Base-by-base conservation (phyloP, 2,329 filamentous ascomycete species). In the Ceratocystis alfenasii region DNA sequence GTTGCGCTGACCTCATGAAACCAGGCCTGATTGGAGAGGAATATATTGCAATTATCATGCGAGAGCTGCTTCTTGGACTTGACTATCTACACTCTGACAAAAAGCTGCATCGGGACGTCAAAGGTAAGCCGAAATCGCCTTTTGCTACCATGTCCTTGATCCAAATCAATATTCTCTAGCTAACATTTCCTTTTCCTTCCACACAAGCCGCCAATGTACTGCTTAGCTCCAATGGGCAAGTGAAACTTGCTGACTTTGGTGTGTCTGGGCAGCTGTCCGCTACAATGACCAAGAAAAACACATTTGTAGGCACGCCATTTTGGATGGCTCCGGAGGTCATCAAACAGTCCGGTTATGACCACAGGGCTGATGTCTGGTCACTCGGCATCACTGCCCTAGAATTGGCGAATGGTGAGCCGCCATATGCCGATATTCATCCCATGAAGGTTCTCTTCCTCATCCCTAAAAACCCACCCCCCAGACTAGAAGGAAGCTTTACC, bases 241-340 rank as follows among this genome's bases (percentile, higher is more conserved):
- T 99, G 71, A 99, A 99, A 76, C 80, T 97, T 66, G 93, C 93
- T 15, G 93, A 99, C 74, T 99, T 99, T 77, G 93, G 93, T 67
- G 94, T 99, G 5, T 96, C 93, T 0, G 93, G 93, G 33, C 94
- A 97, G 76, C 82, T 97, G 25, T 95, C 93, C 8, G 93, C 93
- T 5, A 99, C 93, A 62, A 97, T 97, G 92, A 96, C 93, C 69
- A 97, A 97, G 81, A 97, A 97, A 79, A 97, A 97, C 74, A 97
- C 93, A 0, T 99, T 97, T 75, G 93, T 99, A 41, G 94, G 94
- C 44, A 97, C 93, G 0, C 93, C 94, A 1, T 99, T 97, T 74
- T 99, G 94, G 94, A 99, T 99, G 93, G 93, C 94, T 2, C 93
- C 93, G 10, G 93, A 99, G 77, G 93, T 97, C 65, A 99, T 99